These are phyloP conservation scores for Coemansia sp. DNA, from an alignment of 192 early-diverging fungal genomes.

Conservation along the genomic window DNA sequence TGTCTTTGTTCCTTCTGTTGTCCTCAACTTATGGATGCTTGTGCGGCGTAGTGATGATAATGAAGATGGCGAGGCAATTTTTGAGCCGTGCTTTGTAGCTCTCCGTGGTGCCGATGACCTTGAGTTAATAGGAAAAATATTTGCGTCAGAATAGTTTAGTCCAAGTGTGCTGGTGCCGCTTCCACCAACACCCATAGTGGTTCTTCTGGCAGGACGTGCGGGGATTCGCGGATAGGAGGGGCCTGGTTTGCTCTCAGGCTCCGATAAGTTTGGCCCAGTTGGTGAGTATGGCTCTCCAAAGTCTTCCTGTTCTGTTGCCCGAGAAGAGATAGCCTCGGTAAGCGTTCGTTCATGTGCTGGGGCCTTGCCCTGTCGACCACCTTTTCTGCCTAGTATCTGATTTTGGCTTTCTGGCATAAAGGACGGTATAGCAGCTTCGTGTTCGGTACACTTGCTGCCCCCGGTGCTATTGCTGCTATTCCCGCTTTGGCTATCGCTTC, in stretches of 20 bases:
- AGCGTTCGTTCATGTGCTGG: not conserved
- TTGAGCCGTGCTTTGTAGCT: slow-evolving; percentile 12
- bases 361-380: slow-evolving; percentile 13
- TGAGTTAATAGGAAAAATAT: slow-evolving; percentile 46
- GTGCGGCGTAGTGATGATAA: slow-evolving; percentile 2
- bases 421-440: slow-evolving; percentile 18
- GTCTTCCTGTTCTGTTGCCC: not conserved
- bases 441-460: slow-evolving; percentile 18
- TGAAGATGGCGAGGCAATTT: slow-evolving; percentile 1
- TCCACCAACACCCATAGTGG: slow-evolving; percentile 54
- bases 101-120: slow-evolving; percentile 12
- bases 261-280: not conserved
- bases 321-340: not conserved
- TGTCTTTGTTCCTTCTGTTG: not conserved
- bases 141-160: slow-evolving; percentile 44
- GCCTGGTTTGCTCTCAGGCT: slow-evolving; percentile 7
- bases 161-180: slow-evolving; percentile 53
- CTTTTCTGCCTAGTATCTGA: slow-evolving; percentile 1
- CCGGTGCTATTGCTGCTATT: slow-evolving; percentile 7
- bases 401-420: slow-evolving; percentile 28
- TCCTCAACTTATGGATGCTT: not conserved
- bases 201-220: slow-evolving; percentile 24
- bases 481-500: slow-evolving; percentile 1
- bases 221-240: slow-evolving; percentile 22
- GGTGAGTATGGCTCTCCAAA: not conserved